Evolutionary conservation across 176 grass and related monocot species (phyloP).

Genomic region (Rhynchospora breviuscula): DNA sequence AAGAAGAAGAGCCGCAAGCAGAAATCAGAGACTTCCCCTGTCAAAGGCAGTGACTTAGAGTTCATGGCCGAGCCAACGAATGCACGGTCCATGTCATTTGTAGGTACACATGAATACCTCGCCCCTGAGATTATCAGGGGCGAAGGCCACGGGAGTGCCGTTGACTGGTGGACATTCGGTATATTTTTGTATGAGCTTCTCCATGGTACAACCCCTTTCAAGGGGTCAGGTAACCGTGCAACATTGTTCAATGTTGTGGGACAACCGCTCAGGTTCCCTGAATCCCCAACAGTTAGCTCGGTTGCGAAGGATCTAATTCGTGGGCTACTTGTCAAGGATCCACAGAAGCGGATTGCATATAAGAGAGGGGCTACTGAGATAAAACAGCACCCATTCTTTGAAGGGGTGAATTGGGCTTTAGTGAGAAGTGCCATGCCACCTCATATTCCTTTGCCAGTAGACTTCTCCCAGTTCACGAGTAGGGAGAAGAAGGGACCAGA

Average conservation of each 20-base stretch:
- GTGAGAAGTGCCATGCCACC: constrained; percentile 72
- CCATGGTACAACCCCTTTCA: constrained; percentile 81
- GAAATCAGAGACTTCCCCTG: neutral
- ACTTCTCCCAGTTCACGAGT: constrained; percentile 20
- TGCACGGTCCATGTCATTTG: constrained; percentile 82
- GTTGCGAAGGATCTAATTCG: constrained; percentile 74
- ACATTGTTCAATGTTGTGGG: constrained; percentile 86
- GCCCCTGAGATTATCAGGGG: constrained; percentile 88
- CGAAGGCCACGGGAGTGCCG: constrained; percentile 83
- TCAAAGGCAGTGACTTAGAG: constrained; percentile 41
- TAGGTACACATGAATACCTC: constrained; percentile 86
- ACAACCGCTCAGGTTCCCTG: constrained; percentile 78
- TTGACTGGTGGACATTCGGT: constrained; percentile 97
- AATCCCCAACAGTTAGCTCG: constrained; percentile 46
- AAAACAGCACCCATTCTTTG: constrained; percentile 87
- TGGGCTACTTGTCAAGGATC: constrained; percentile 78
- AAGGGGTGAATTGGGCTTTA: constrained; percentile 85
- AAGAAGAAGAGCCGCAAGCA: constrained; percentile 39
- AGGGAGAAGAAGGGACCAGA: constrained; percentile 12
- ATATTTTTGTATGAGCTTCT: constrained; percentile 83
- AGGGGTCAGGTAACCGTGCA: constrained; percentile 80
- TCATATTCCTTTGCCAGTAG: constrained; percentile 40
- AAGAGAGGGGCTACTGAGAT: constrained; percentile 66
- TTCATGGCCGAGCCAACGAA: constrained; percentile 77
- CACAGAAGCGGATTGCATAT: constrained; percentile 54